Conservation (phyloP, 1,284 basidiomycete genomes). For the Athelia psychrophila region DNA sequence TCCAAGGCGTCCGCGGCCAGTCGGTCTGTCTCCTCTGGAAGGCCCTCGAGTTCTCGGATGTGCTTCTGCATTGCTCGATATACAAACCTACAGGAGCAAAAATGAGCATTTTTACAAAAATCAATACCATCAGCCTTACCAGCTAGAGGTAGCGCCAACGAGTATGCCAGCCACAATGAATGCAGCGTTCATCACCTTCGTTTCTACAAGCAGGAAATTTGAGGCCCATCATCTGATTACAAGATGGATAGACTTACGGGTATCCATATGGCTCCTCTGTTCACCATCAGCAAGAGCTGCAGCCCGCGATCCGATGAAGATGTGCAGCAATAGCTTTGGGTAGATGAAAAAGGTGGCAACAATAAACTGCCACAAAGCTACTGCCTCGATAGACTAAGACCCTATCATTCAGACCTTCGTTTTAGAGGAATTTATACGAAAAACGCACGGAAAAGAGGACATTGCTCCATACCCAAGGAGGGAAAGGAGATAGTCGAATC, state of each 20-base stretch:
- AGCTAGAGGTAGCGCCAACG: constrained; percentile 57
- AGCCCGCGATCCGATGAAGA: constrained; percentile 77
- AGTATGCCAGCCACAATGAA: constrained; percentile 57
- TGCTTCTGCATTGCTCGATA: constrained; percentile 63
- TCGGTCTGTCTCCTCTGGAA: constrained; percentile 46
- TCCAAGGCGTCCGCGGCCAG: constrained; percentile 62
- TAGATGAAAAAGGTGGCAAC: constrained; percentile 68
- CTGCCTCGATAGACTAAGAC: constrained; percentile 65
- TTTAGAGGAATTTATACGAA: neutral
- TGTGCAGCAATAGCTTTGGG: constrained; percentile 69
- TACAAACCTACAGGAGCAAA: constrained; percentile 44
- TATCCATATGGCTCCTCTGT: constrained; percentile 72
- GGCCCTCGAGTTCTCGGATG: constrained; percentile 50
- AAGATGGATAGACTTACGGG: constrained; percentile 39
- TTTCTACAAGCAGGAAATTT: constrained; percentile 34
- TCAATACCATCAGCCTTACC: constrained; percentile 40
- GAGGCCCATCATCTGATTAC: constrained; percentile 4
- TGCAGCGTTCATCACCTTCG: constrained; percentile 61
- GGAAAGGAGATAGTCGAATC: constrained; percentile 79
- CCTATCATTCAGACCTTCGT: constrained; percentile 7
- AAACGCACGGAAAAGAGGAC: constrained; percentile 70
- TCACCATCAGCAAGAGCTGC: constrained; percentile 75
- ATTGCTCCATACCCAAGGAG: constrained; percentile 82
- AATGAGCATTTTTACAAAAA: constrained; percentile 4
- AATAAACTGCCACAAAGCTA: constrained; percentile 72